Percentiles rank a stretch among this genome's conserved stretches.
These are phyloP conservation scores for Thermothelomyces thermophilus DNA, from an alignment of 2,329 filamentous ascomycete species.

Conservation along the genomic window DNA sequence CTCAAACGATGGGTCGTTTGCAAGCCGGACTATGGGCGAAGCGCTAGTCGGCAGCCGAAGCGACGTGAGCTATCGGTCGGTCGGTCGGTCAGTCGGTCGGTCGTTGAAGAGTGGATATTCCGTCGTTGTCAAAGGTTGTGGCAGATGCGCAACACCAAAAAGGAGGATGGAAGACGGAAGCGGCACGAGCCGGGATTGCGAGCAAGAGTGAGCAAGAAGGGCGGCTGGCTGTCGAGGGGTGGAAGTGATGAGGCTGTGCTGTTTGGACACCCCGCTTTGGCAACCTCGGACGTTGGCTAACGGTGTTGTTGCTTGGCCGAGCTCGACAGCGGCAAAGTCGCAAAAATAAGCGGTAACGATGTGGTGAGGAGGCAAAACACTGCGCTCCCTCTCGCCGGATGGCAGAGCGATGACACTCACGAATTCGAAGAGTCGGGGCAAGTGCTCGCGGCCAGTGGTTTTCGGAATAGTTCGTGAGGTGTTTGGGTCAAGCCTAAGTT, in stretches of 20 bases:
- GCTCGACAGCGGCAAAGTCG: neutral
- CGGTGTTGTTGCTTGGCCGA: neutral
- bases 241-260: slow-evolving; percentile 26
- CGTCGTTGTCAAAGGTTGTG: neutral
- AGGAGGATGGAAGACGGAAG: neutral
- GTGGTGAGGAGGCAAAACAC: neutral
- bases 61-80: too few species aligned
- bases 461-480: slow-evolving; percentile 6
- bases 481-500: slow-evolving; percentile 15
- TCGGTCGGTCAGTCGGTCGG: neutral
- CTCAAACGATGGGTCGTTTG: slow-evolving; percentile 31
- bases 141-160: slow-evolving; percentile 4
- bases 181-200: slow-evolving; percentile 10
- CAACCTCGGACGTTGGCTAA: slow-evolving; percentile 2
- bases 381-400: neutral
- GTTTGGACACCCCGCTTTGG: slow-evolving; percentile 26
- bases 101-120: neutral
- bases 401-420: neutral
- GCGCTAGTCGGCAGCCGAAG: slow-evolving; percentile 1
- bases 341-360: neutral
- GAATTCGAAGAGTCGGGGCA: neutral
- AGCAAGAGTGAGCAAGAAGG: slow-evolving; percentile 14
- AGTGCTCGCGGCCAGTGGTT: neutral
- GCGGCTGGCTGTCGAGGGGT: slow-evolving; percentile 14
- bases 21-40: slow-evolving; percentile 1